phyloP scores from a whole-genome alignment of 805 yeast species.

The Candida tammaniensis region DNA sequence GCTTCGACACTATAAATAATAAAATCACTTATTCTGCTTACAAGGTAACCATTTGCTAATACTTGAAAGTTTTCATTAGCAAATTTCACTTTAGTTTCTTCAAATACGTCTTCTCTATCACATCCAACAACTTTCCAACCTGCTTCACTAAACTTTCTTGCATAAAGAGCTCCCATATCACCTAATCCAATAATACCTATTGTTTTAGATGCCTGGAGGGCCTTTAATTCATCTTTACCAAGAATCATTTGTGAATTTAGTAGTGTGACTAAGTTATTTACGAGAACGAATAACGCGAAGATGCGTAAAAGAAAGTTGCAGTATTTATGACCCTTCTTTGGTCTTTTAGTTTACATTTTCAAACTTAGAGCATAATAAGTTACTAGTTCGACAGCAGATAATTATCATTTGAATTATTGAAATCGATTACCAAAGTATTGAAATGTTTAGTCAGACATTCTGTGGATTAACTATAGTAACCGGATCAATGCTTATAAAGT shows the following conservation, averaged over 20 bases:
- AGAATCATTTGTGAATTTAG: constrained; percentile 41
- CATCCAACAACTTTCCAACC: constrained; percentile 92
- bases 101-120: constrained; percentile 69
- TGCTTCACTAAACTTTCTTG: constrained; percentile 67
- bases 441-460: too few relatives aligned
- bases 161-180: constrained; percentile 93
- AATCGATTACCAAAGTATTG: too few relatives aligned
- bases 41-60: constrained; percentile 76
- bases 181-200: constrained; percentile 95
- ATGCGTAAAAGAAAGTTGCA: neutral
- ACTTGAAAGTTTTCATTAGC: constrained; percentile 49
- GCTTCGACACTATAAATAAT: constrained; percentile 93
- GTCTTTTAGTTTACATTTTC: neutral
- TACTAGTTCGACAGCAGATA: too few relatives aligned
- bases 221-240: constrained; percentile 10
- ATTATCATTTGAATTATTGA: too few relatives aligned
- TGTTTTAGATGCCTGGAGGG: constrained; percentile 37
- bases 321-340: neutral
- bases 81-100: constrained; percentile 40
- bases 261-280: too few relatives aligned
- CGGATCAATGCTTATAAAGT: too few relatives aligned
- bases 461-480: too few relatives aligned
- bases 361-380: too few relatives aligned
- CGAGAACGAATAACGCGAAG: neutral
- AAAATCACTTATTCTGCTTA: constrained; percentile 78